phyloP scores from a whole-genome alignment of 306 rosid genomes.

The Citrullus mucosospermus region DNA sequence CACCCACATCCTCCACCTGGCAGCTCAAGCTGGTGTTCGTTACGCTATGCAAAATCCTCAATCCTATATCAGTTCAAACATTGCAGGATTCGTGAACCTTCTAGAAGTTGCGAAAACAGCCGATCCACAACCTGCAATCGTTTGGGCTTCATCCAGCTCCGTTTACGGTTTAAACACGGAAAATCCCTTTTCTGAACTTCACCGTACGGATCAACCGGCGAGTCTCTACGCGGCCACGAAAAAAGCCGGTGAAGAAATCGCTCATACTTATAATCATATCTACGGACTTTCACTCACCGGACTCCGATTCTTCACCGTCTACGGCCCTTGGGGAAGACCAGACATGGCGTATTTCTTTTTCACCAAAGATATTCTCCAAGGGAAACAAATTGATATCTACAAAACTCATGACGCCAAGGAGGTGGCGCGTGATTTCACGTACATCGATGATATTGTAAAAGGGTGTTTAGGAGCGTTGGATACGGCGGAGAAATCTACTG shows the following conservation, averaged over 20 bases:
- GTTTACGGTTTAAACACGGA: constrained; percentile 76
- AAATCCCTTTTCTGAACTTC: constrained; percentile 58
- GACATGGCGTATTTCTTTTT: constrained; percentile 96
- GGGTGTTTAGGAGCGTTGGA: constrained; percentile 69
- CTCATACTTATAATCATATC: constrained; percentile 79
- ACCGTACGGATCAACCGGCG: constrained; percentile 75
- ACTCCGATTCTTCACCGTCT: constrained; percentile 74
- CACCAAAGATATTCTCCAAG: constrained; percentile 67
- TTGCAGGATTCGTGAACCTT: constrained; percentile 81
- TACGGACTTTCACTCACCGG: constrained; percentile 78
- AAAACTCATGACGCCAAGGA: constrained; percentile 54
- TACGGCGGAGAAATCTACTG: constrained; percentile 69
- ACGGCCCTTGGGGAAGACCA: constrained; percentile 85
- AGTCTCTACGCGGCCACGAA: constrained; percentile 88
- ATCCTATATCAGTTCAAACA: constrained; percentile 60
- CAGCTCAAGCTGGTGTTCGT: constrained; percentile 90
- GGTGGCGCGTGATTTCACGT: constrained; percentile 97
- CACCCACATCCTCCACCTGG: constrained; percentile 77
- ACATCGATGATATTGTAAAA: constrained; percentile 68
- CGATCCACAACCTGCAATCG: constrained; percentile 71
- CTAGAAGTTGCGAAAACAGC: constrained; percentile 56
- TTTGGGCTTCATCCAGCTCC: constrained; percentile 85
- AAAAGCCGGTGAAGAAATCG: constrained; percentile 86
- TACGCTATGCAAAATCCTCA: constrained; percentile 95
- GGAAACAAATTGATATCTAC: constrained; percentile 53